Conservation (phyloP, 2,329 filamentous ascomycete species). For the Colletotrichum agaves region DNA sequence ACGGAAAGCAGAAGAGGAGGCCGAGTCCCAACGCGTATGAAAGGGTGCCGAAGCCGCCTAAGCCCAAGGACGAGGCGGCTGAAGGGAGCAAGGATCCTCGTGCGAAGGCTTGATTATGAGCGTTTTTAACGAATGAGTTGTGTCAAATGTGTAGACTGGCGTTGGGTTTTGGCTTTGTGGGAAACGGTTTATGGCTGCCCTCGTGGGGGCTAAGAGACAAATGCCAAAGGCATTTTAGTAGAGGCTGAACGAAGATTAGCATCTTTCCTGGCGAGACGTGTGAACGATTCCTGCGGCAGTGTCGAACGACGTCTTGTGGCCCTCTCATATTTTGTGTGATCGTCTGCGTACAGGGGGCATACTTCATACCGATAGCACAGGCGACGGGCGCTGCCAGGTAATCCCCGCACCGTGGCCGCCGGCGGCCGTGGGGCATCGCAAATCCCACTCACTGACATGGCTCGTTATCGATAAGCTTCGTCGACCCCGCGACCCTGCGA, state of each 20-base stretch:
- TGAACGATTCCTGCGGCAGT: too few relatives aligned
- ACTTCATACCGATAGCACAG: neutral
- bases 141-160: conserved; percentile 20
- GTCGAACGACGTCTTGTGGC: neutral
- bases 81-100: conserved; percentile 37
- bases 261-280: neutral
- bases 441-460: conserved; percentile 9
- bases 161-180: conserved; percentile 10
- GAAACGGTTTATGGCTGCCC: neutral
- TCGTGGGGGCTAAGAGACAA: conserved; percentile 1
- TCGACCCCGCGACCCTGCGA: conserved; percentile 30
- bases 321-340: neutral
- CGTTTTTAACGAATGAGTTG: neutral
- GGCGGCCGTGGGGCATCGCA: conserved; percentile 23
- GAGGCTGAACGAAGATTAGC: neutral
- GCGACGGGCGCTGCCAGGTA: conserved; percentile 1
- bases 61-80: conserved; percentile 46
- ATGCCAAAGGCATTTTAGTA: neutral
- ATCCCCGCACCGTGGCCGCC: conserved; percentile 28
- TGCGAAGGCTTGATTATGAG: conserved; percentile 4
- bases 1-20: conserved; percentile 54
- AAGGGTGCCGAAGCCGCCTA: conserved; percentile 68
- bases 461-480: conserved; percentile 31
- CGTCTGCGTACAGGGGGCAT: neutral
- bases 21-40: conserved; percentile 87